phyloP scores from a whole-genome alignment of 768 basidiomycete genomes.

The Leccinum ochraceum region DNA sequence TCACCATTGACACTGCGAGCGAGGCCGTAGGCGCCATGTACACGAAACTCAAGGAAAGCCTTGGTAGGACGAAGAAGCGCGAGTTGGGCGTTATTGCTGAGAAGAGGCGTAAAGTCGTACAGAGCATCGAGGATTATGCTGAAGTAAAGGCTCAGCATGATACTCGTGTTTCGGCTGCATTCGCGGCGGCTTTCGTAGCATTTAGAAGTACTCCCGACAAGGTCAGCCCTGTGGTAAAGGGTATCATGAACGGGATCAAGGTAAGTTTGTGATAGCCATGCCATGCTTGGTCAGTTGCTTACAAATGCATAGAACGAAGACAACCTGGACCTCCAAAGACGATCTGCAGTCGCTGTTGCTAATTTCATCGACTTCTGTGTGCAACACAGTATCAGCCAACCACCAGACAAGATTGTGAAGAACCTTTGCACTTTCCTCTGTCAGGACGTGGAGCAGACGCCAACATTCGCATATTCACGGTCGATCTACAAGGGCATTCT shows the following conservation, averaged over 20 bases:
- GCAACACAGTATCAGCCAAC: slow-evolving; percentile 69
- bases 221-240: slow-evolving; percentile 94
- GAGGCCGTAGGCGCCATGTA: slow-evolving; percentile 71
- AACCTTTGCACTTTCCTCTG: slow-evolving; percentile 97
- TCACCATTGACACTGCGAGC: slow-evolving; percentile 79
- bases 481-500: slow-evolving; percentile 71
- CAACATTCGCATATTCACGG: slow-evolving; percentile 76
- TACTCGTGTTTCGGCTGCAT: slow-evolving; percentile 82
- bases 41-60: slow-evolving; percentile 66
- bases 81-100: slow-evolving; percentile 75
- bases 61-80: slow-evolving; percentile 78
- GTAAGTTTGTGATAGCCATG: slow-evolving; percentile 41
- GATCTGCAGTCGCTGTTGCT: slow-evolving; percentile 85
- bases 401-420: slow-evolving; percentile 94
- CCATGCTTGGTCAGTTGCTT: slow-evolving; percentile 4
- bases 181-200: slow-evolving; percentile 90
- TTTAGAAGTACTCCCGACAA: slow-evolving; percentile 87
- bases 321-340: slow-evolving; percentile 82
- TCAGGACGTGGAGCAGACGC: slow-evolving; percentile 86
- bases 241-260: slow-evolving; percentile 97
- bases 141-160: slow-evolving; percentile 87
- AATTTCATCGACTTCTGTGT: slow-evolving; percentile 87
- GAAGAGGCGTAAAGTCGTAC: slow-evolving; percentile 64
- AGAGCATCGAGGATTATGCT: slow-evolving; percentile 75
- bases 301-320: slow-evolving; percentile 70